Conservation (phyloP, 495 filamentous ascomycete genomes). For the Bacidia gigantensis region DNA sequence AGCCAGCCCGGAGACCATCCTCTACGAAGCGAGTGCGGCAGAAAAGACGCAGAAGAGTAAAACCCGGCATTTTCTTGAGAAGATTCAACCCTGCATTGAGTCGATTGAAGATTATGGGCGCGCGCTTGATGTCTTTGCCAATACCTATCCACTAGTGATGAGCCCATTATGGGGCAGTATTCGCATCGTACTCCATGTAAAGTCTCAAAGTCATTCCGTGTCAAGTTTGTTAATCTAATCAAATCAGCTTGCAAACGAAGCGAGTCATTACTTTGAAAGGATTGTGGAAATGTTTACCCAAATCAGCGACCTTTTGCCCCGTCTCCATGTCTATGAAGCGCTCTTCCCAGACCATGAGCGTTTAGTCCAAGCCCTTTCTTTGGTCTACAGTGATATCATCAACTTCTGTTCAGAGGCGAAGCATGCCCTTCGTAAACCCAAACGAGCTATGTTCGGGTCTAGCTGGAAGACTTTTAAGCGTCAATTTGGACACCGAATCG, state of each 20-base stretch:
- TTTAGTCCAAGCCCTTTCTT: constrained; percentile 22
- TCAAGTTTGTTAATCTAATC: too few species aligned
- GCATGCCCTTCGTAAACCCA: constrained; percentile 18
- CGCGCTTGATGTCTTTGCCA: constrained; percentile 26
- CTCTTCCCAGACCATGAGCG: constrained; percentile 23
- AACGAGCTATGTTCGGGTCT: constrained; percentile 6
- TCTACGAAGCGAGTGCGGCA: constrained; percentile 23
- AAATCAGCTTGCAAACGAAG: constrained; percentile 20
- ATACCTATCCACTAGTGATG: constrained; percentile 23
- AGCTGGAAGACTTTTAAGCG: constrained; percentile 17
- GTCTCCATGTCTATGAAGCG: constrained; percentile 22
- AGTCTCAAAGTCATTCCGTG: background rate
- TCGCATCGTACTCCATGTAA: constrained; percentile 25
- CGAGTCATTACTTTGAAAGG: constrained; percentile 25
- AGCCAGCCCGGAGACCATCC: constrained; percentile 19
- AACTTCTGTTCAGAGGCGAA: constrained; percentile 26
- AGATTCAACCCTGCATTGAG: constrained; percentile 23
- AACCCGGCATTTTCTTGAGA: constrained; percentile 16
- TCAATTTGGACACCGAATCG: constrained; percentile 14
- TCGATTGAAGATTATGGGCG: constrained; percentile 29
- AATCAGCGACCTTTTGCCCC: constrained; percentile 29
- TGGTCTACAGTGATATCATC: constrained; percentile 28
- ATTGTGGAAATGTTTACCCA: constrained; percentile 26
- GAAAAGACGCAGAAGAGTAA: constrained; percentile 22
- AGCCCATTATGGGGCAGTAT: constrained; percentile 32